phyloP scores from a whole-genome alignment of 2,329 filamentous ascomycete genomes.

The Pseudogymnoascus sp. region DNA sequence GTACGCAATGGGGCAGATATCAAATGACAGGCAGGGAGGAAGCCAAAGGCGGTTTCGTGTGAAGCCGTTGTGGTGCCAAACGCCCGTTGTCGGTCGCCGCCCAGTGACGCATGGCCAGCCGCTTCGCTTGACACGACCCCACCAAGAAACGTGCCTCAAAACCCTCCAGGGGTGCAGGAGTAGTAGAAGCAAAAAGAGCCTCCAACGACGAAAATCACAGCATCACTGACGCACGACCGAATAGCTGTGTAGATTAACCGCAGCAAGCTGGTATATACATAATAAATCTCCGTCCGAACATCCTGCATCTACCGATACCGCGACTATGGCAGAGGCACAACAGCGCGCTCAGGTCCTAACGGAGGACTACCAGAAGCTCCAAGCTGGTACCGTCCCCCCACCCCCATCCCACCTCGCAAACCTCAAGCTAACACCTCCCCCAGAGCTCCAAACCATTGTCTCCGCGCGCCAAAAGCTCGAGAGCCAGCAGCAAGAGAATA shows the following conservation, averaged over 20 bases:
- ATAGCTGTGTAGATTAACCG: neutral
- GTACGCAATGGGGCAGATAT: neutral
- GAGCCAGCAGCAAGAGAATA: conserved; percentile 88
- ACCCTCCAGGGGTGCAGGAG: neutral
- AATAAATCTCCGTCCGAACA: neutral
- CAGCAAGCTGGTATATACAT: neutral
- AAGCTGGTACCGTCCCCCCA: conserved; percentile 55
- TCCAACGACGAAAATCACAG: neutral
- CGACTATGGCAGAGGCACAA: conserved; percentile 62
- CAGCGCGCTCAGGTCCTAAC: conserved; percentile 73
- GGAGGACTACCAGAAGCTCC: conserved; percentile 80
- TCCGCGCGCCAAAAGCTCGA: conserved; percentile 84
- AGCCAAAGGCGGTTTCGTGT: neutral
- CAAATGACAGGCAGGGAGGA: neutral
- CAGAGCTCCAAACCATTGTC: conserved; percentile 73
- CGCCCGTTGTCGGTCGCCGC: neutral
- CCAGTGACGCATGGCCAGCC: conserved; percentile 2
- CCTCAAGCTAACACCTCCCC: conserved; percentile 10
- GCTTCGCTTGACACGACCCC: neutral
- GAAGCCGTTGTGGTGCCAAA: neutral
- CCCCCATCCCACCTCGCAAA: neutral
- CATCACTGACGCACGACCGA: neutral
- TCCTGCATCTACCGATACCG: neutral
- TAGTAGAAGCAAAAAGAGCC: neutral
- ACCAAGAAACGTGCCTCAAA: neutral